Conservation (phyloP, 176 grass and related monocot species). For the Ensete glaucum region DNA sequence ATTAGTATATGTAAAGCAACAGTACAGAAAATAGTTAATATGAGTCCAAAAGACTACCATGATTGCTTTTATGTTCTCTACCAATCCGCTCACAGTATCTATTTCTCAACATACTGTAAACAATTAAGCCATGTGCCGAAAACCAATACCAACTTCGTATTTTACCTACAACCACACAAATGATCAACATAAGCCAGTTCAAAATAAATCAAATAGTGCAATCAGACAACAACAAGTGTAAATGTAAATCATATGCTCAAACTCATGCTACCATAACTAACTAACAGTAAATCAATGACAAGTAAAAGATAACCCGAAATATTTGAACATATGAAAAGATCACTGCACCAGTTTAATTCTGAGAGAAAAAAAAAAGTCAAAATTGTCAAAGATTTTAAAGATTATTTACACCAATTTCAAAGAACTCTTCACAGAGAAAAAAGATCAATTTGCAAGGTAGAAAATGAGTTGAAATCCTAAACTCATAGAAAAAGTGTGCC, state of each 20-base stretch:
- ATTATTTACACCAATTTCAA: too few species aligned
- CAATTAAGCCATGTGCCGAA: constrained; percentile 62
- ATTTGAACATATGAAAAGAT: not conserved
- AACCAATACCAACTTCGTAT: constrained; percentile 90
- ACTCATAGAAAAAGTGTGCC: not conserved
- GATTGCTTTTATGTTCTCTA: constrained; percentile 98
- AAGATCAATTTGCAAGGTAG: too few species aligned
- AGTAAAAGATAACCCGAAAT: not conserved
- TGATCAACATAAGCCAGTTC: not conserved
- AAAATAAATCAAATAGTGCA: not conserved
- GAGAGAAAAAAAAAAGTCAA: not conserved
- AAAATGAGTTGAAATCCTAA: not conserved
- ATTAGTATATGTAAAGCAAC: not conserved
- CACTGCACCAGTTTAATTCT: too few species aligned
- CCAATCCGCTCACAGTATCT: constrained; percentile 96
- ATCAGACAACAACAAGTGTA: not conserved
- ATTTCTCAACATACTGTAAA: constrained; percentile 75
- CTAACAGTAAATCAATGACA: not conserved
- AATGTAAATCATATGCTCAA: not conserved
- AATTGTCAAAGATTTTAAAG: too few species aligned
- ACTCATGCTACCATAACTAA: not conserved
- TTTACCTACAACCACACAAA: constrained; percentile 53
- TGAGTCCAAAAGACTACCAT: constrained; percentile 40
- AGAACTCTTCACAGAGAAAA: too few species aligned
- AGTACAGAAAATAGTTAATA: not conserved